phyloP scores from a whole-genome alignment of 2,329 filamentous ascomycete genomes.

The Chaetomiaceae sp. region DNA sequence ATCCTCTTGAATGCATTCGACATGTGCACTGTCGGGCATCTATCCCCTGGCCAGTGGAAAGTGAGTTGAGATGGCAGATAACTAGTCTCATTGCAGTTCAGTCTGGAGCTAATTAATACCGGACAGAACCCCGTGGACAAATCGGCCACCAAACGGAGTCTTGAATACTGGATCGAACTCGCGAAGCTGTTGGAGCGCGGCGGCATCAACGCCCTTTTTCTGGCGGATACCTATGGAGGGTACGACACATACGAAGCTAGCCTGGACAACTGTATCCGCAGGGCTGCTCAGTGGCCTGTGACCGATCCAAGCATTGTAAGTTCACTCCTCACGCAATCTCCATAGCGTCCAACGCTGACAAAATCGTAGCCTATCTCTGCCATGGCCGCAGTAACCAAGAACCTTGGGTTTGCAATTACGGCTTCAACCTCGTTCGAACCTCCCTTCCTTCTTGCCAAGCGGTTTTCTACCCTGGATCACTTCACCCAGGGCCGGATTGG shows the following conservation, averaged over 20 bases:
- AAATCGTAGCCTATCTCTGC: conserved; percentile 49
- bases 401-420: conserved; percentile 56
- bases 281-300: conserved; percentile 59
- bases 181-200: conserved; percentile 57
- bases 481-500: conserved; percentile 55
- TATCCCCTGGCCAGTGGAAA: conserved; percentile 63
- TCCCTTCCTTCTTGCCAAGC: conserved; percentile 55
- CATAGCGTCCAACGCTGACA: not conserved
- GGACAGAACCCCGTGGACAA: conserved; percentile 53
- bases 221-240: conserved; percentile 60
- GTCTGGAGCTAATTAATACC: not conserved
- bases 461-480: conserved; percentile 57
- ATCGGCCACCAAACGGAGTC: conserved; percentile 52
- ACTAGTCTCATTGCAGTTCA: no score
- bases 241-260: conserved; percentile 57
- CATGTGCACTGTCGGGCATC: conserved; percentile 58
- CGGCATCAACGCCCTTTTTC: conserved; percentile 58
- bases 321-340: conserved; percentile 8
- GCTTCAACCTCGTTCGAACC: conserved; percentile 58
- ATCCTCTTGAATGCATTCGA: conserved; percentile 61
- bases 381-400: conserved; percentile 62
- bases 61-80: conserved; percentile 26
- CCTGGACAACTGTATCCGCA: conserved; percentile 53
- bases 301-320: conserved; percentile 57
- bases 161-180: conserved; percentile 59